A percentile compares a stretch with the other conserved stretches of the same genome.
Evolutionary conservation across 1,284 basidiomycete genomes (phyloP).

Genomic region (Apiotrichum porosum): DNA sequence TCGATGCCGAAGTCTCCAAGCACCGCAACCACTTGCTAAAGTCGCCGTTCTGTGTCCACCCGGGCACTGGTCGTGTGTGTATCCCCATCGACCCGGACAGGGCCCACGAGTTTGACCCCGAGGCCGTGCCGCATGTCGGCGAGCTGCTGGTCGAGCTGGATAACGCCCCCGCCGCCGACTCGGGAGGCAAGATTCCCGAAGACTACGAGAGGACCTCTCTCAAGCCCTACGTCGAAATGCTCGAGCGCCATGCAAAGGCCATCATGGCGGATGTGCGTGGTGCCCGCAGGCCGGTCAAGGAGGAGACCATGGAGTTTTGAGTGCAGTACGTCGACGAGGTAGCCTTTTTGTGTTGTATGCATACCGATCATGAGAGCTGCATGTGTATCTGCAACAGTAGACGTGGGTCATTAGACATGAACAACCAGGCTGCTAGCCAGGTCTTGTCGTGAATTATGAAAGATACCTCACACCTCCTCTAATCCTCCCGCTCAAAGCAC

Average conservation of each 20-base stretch:
- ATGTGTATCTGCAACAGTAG: no score
- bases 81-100: conserved; percentile 78
- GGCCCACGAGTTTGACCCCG: conserved; percentile 83
- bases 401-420: no score
- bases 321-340: no score
- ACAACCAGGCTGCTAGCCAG: no score
- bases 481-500: no score
- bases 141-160: conserved; percentile 75
- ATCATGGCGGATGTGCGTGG: conserved; percentile 48
- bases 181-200: conserved; percentile 13
- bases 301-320: conserved; percentile 34
- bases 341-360: conserved; percentile 5
- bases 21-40: conserved; percentile 97
- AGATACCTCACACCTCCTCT: no score
- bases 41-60: conserved; percentile 94
- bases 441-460: no score
- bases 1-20: conserved; percentile 96
- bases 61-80: conserved; percentile 86
- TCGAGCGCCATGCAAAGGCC: conserved; percentile 65
- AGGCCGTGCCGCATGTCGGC: conserved; percentile 75
- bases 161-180: conserved; percentile 8
- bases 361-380: no score
- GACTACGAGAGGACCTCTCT: conserved; percentile 57
- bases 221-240: conserved; percentile 82
- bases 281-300: conserved; percentile 13